Evolutionary conservation across 2,329 filamentous ascomycete genomes (phyloP).

Genomic region (Samsoniella hepiali): DNA sequence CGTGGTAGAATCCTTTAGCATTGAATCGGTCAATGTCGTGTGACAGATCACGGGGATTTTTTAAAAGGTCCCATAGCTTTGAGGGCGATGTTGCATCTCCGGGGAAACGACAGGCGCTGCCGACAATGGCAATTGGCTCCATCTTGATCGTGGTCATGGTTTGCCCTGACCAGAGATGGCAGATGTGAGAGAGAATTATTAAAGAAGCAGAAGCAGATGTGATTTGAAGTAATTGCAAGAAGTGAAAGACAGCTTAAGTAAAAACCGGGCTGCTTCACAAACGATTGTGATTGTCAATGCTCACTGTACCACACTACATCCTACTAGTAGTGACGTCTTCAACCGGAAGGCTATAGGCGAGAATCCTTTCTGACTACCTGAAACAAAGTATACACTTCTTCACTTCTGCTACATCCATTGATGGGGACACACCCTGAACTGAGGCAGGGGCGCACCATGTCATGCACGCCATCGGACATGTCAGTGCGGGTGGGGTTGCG

Average conservation of each 20-base stretch:
- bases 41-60: slow-evolving; percentile 23
- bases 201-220: neutral
- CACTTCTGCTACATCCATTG: neutral
- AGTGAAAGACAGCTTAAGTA: neutral
- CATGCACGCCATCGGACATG: neutral
- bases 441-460: neutral
- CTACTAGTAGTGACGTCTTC: neutral
- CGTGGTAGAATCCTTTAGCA: slow-evolving; percentile 22
- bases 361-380: neutral
- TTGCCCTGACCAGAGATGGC: neutral
- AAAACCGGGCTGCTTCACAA: neutral
- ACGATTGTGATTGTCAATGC: neutral
- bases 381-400: neutral
- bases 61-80: slow-evolving; percentile 18
- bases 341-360: neutral
- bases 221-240: neutral
- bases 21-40: slow-evolving; percentile 27
- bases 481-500: neutral
- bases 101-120: slow-evolving; percentile 20
- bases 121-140: slow-evolving; percentile 21
- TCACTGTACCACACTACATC: neutral
- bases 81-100: slow-evolving; percentile 17
- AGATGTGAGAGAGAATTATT: neutral
- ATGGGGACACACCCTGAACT: neutral
- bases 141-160: neutral